A percentile compares a stretch with the other conserved stretches of the same genome.
Evolutionary conservation across 2,329 filamentous ascomycete species (phyloP).

Genomic region (Microthyrium microscopicum): DNA sequence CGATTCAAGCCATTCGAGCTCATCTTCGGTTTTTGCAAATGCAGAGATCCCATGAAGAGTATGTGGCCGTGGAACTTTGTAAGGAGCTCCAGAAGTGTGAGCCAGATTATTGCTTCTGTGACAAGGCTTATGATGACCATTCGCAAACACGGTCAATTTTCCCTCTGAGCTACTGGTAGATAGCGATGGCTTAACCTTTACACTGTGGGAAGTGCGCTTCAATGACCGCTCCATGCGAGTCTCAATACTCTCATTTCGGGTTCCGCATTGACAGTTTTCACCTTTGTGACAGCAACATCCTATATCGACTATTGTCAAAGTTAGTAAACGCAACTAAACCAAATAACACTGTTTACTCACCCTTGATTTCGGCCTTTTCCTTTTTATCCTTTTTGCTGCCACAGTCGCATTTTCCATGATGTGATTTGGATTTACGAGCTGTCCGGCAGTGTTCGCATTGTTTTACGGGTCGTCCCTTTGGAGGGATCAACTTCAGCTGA

Average conservation of each 20-base stretch:
- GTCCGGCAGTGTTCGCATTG: constrained; percentile 95
- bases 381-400: constrained; percentile 65
- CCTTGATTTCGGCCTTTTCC: constrained; percentile 28
- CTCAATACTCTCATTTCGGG: constrained; percentile 40
- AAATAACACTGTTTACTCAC: constrained; percentile 14
- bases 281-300: constrained; percentile 40
- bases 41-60: constrained; percentile 1
- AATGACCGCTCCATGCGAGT: constrained; percentile 26
- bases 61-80: constrained; percentile 34
- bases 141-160: constrained; percentile 42
- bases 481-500: constrained; percentile 84
- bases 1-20: too few species aligned
- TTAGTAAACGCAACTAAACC: constrained; percentile 17
- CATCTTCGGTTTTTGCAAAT: not conserved
- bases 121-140: constrained; percentile 47
- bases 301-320: constrained; percentile 20
- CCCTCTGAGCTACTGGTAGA: constrained; percentile 42
- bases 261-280: constrained; percentile 41
- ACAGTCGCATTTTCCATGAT: constrained; percentile 93
- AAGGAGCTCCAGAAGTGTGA: constrained; percentile 45
- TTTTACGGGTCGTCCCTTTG: constrained; percentile 91
- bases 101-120: constrained; percentile 49
- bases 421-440: constrained; percentile 87
- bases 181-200: constrained; percentile 38
- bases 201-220: constrained; percentile 24